These are phyloP conservation scores for Ophiosphaerella korrae DNA, from an alignment of 2,329 filamentous ascomycete genomes.

Conservation along the genomic window DNA sequence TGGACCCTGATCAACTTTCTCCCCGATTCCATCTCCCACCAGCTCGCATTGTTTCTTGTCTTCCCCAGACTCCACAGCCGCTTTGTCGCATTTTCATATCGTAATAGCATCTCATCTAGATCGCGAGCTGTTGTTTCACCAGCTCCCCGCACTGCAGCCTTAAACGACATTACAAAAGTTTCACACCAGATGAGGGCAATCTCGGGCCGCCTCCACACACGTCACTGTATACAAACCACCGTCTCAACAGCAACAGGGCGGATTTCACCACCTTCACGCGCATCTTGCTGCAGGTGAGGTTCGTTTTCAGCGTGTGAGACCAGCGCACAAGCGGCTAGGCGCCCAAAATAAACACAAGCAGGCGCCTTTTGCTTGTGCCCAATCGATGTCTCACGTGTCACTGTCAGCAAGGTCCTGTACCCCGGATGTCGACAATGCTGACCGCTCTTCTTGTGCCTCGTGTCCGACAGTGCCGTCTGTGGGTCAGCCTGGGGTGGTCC, in stretches of 20 bases:
- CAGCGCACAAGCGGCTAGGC: slow-evolving; percentile 16
- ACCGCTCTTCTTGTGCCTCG: slow-evolving; percentile 15
- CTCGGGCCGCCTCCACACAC: not conserved
- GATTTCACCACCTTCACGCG: not conserved
- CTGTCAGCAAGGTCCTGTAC: not conserved
- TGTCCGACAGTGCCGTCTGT: slow-evolving; percentile 11
- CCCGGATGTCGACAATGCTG: not conserved
- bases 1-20: not conserved
- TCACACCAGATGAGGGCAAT: not conserved
- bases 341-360: slow-evolving; percentile 12
- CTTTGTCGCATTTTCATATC: too few species aligned
- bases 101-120: too few species aligned
- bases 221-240: not conserved
- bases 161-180: not conserved
- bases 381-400: slow-evolving; percentile 17
- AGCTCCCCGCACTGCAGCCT: too few species aligned
- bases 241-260: not conserved
- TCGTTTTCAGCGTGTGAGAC: slow-evolving; percentile 13
- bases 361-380: slow-evolving; percentile 7
- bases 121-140: too few species aligned
- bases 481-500: not conserved
- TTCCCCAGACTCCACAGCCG: not conserved
- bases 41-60: too few species aligned
- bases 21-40: too few species aligned
- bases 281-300: slow-evolving; percentile 10